Percentiles rank a stretch among this genome's conserved stretches.
These are phyloP conservation scores for Conringia planisiliqua DNA, from an alignment of 345 rosid genomes.

Conservation along the genomic window DNA sequence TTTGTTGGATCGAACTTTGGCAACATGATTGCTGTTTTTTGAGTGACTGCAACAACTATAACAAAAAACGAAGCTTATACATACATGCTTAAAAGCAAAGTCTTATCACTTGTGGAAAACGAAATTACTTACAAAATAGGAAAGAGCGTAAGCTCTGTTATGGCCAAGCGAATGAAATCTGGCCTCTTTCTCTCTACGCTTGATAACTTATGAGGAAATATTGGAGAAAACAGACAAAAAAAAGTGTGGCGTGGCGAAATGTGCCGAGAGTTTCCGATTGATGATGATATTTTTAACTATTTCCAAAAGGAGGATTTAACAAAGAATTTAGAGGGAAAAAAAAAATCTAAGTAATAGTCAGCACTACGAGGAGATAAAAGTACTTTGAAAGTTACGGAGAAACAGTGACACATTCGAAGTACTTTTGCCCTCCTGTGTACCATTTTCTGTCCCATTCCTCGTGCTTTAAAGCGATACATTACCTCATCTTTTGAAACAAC, in stretches of 20 bases:
- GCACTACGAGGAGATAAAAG: background rate
- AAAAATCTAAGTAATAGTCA: background rate
- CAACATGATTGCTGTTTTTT: background rate
- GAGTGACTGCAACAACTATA: background rate
- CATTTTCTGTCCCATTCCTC: background rate
- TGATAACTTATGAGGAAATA: background rate
- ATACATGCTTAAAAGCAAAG: background rate
- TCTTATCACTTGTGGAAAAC: background rate
- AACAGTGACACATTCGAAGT: background rate
- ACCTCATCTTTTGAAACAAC: background rate
- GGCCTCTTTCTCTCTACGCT: background rate
- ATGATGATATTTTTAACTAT: background rate
- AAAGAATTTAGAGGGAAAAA: no score
- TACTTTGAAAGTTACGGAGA: background rate
- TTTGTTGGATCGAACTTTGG: conserved; percentile 53
- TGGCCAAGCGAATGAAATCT: background rate
- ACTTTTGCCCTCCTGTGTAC: background rate
- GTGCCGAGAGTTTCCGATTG: background rate
- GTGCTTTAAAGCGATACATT: background rate
- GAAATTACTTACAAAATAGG: background rate
- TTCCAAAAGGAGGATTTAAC: background rate
- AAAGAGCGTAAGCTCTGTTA: background rate
- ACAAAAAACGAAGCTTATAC: background rate
- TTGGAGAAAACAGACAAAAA: background rate
- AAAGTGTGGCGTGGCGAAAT: background rate